Base-by-base conservation (phyloP, 2,329 filamentous ascomycete genomes). In the Microdochium paspali region DNA sequence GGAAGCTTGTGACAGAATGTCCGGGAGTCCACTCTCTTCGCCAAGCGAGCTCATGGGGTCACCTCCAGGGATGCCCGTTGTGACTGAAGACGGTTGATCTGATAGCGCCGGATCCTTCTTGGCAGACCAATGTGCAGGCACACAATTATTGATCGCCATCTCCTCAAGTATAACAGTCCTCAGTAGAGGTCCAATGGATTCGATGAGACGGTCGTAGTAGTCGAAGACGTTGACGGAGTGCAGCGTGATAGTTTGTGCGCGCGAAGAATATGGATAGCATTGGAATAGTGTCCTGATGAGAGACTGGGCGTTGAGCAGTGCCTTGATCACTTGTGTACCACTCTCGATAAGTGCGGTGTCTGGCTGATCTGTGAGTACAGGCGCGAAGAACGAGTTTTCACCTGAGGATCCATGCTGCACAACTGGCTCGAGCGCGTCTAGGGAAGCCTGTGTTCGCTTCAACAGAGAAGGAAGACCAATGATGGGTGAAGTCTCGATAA, bases 111-210 rank as follows among this genome's bases (percentile, higher is more conserved):
- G 51, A 31, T 56, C 51, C 50, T 51, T 61, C 53, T 49, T 65
- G 53, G 67, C 53, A 59, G 69, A 70, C 83, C 84, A 87, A 49
- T 81, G 72, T 31, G 82, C 75, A 1, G 91, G 89, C 44, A 95
- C 84, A 46, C 79, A 74, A 45, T 80, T 82, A 53, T 85, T 78
- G 42, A 96, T 71, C 1, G 84, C 71, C 30, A 90, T 85, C 54
- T 94, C 87, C 64, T 98, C 91, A 64, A 84, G 84, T n/a, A 95
- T 75, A 50, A 89, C 86, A 46, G 84, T 84, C 39, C 86, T 79
- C 53, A 96, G 77, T 15, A 98, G 69, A 23, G 82, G 82, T 3
- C 89, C 90, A 28, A 97, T 75, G 24, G 82, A 81, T 51, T 80
- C 77, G 23, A 95, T 76, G 31, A 96, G 69, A n/a, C 73, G 67